Evolutionary conservation across 176 grass and related monocot species (phyloP).

Genomic region (Oropetium thomaeum): DNA sequence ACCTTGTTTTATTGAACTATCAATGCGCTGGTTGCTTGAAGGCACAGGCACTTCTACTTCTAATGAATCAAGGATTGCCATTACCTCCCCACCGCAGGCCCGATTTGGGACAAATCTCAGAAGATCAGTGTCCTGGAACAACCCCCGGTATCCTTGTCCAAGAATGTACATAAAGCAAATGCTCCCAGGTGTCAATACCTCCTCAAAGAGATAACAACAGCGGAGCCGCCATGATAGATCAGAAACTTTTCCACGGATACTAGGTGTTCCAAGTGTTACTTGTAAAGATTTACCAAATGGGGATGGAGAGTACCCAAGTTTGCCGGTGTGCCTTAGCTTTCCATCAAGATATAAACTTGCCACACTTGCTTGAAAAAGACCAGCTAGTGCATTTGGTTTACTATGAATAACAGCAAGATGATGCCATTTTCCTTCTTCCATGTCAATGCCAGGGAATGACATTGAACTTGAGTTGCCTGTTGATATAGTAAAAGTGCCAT

Average conservation of each 20-base stretch:
- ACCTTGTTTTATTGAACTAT: conserved; percentile 80
- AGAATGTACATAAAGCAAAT: conserved; percentile 99
- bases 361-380: conserved; percentile 94
- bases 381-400: conserved; percentile 97
- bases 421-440: conserved; percentile 97
- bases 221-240: conserved; percentile 83
- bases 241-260: conserved; percentile 57
- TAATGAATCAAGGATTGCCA: conserved; percentile 92
- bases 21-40: conserved; percentile 67
- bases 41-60: conserved; percentile 63
- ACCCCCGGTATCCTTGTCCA: conserved; percentile 84
- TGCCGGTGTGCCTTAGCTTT: conserved; percentile 94
- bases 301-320: conserved; percentile 91
- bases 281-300: conserved; percentile 92
- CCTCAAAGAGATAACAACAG: conserved; percentile 96
- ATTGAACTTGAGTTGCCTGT: conserved; percentile 90
- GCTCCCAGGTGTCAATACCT: conserved; percentile 81
- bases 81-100: conserved; percentile 87
- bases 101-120: conserved; percentile 85
- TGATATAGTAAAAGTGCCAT: conserved; percentile 85
- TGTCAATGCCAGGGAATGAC: conserved; percentile 78
- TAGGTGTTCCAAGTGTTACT: conserved; percentile 91
- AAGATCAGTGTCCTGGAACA: conserved; percentile 97
- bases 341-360: conserved; percentile 95
- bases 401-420: conserved; percentile 98